These are phyloP conservation scores for Raffaelea ambrosiae DNA, from an alignment of 2,329 filamentous ascomycete genomes.

Conservation along the genomic window DNA sequence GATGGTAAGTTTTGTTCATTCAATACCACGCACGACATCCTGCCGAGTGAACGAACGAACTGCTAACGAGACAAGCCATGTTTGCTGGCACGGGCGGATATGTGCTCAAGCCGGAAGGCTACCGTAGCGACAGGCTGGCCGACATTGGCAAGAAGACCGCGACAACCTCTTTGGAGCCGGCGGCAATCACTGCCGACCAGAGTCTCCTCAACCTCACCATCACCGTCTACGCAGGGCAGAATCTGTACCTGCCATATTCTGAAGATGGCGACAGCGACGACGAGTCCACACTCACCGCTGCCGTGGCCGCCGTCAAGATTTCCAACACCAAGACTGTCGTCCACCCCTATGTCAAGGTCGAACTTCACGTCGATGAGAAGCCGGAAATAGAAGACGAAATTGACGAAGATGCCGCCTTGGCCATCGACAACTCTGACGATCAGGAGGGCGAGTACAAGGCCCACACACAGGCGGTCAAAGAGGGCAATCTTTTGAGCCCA, in stretches of 20 bases:
- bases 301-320: not conserved
- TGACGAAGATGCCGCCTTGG: not conserved
- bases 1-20: conserved; percentile 92
- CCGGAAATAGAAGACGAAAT: conserved; percentile 1
- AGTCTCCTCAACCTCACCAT: conserved; percentile 62
- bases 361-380: conserved; percentile 67
- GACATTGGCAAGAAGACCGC: conserved; percentile 3
- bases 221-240: conserved; percentile 67
- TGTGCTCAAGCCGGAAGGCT: conserved; percentile 66
- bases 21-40: no score
- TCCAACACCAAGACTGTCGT: conserved; percentile 34
- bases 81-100: conserved; percentile 67
- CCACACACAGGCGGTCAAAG: conserved; percentile 31
- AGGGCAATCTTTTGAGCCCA: conserved; percentile 34
- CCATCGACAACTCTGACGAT: conserved; percentile 31
- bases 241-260: conserved; percentile 48
- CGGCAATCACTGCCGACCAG: conserved; percentile 30
- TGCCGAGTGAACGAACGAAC: not conserved
- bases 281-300: not conserved
- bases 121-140: conserved; percentile 26
- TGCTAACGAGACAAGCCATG: conserved; percentile 9
- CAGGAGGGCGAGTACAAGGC: conserved; percentile 47
- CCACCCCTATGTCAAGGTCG: conserved; percentile 73
- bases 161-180: not conserved
- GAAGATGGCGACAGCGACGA: conserved; percentile 2